A percentile compares a stretch with the other conserved stretches of the same genome.
Evolutionary conservation across 2,329 filamentous ascomycete genomes (phyloP).

Genomic region (Talaromyces piceae): DNA sequence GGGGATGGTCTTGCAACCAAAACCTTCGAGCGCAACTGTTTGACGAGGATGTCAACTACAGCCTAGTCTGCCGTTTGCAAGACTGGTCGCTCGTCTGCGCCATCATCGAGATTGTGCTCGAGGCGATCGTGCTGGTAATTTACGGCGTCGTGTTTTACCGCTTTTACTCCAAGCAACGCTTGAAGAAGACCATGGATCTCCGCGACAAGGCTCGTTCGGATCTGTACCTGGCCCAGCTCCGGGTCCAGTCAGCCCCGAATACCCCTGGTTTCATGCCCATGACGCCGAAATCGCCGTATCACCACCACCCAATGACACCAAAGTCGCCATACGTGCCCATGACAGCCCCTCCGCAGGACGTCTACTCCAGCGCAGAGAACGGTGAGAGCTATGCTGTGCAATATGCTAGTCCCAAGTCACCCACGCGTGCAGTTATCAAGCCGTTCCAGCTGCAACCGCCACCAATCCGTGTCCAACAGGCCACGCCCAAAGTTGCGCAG

Average conservation of each 20-base stretch:
- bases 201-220: conserved; percentile 91
- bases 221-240: conserved; percentile 82
- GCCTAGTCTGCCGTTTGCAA: conserved; percentile 76
- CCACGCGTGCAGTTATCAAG: conserved; percentile 46
- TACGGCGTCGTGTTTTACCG: conserved; percentile 96
- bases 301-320: conserved; percentile 29
- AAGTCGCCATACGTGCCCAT: conserved; percentile 9
- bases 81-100: conserved; percentile 96
- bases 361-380: conserved; percentile 45
- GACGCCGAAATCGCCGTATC: conserved; percentile 49
- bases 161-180: conserved; percentile 91
- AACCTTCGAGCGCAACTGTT: conserved; percentile 76
- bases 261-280: conserved; percentile 73
- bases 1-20: conserved; percentile 95
- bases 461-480: conserved; percentile 66
- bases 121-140: conserved; percentile 81
- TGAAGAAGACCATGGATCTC: conserved; percentile 93
- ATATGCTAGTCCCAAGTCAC: conserved; percentile 56
- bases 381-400: conserved; percentile 42
- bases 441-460: conserved; percentile 84
- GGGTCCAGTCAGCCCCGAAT: conserved; percentile 83
- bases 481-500: conserved; percentile 63
- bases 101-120: conserved; percentile 92
- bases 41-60: conserved; percentile 73
- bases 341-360: conserved; percentile 24